Conservation (phyloP, 2,329 filamentous ascomycete genomes). For the Aspergillus jensenii region DNA sequence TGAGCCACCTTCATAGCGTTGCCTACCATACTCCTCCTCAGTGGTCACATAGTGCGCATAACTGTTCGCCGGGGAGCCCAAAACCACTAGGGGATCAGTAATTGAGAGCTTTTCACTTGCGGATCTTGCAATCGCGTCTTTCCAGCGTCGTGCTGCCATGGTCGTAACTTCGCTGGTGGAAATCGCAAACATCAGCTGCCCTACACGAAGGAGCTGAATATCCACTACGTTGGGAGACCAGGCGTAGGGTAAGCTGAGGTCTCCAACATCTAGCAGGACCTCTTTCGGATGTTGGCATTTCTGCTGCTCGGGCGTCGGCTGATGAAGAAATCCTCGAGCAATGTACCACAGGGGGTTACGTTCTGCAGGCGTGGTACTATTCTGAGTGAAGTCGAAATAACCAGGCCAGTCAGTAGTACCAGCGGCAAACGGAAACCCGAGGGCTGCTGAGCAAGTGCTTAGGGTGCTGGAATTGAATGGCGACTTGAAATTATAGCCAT, state of each 20-base stretch:
- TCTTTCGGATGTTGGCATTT: conserved; percentile 79
- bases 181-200: conserved; percentile 80
- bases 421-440: conserved; percentile 90
- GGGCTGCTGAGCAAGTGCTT: conserved; percentile 77
- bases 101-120: conserved; percentile 54
- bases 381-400: conserved; percentile 90
- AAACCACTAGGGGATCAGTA: conserved; percentile 67
- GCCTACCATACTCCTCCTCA: conserved; percentile 75
- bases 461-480: conserved; percentile 63
- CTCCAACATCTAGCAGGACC: conserved; percentile 83
- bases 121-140: conserved; percentile 62
- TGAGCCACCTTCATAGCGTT: conserved; percentile 93
- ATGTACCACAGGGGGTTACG: conserved; percentile 77
- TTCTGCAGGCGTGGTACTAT: conserved; percentile 68
- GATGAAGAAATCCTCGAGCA: conserved; percentile 70
- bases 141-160: conserved; percentile 89
- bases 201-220: conserved; percentile 79
- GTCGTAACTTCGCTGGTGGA: conserved; percentile 86
- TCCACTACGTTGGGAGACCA: conserved; percentile 94
- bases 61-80: conserved; percentile 86
- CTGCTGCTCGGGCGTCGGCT: conserved; percentile 67
- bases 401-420: conserved; percentile 91
- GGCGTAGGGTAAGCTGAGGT: conserved; percentile 72
- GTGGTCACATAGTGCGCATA: conserved; percentile 84
- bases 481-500: conserved; percentile 69